Evolutionary conservation across 1,284 basidiomycete genomes (phyloP), one percentile per base, ranked within the genome.

Genomic region (Ustilago hordei): DNA sequence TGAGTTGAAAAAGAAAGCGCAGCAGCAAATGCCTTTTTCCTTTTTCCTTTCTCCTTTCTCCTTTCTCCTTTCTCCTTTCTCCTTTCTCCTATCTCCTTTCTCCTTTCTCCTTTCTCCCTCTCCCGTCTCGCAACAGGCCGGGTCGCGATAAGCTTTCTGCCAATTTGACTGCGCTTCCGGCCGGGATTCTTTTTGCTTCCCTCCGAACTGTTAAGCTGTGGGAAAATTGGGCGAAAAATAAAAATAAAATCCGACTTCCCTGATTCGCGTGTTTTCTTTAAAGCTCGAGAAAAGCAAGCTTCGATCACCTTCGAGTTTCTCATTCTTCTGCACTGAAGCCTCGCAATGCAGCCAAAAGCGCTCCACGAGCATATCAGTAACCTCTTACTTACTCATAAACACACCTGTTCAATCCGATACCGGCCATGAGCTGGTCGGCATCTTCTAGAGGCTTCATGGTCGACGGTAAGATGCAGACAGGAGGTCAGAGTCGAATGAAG

Each of bases 251-350:
- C 19, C 60, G 43, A 19, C 52, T 35, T 64, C 53, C 53, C 61
- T 70, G 62, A 64, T 64, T 64, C 58, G 59, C 47, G 32, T 43
- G 45, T 48, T 43, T 19, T 45, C 19, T 61, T 55, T 47, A 52
- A 39, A 15, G 55, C 54, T 48, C 55, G 38, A 28, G 23, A 47
- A 48, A 36, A 41, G 15, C 12, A 54, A 38, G 32, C 53, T 64
- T 64, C 68, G 68, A 70, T 70, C 68, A 70, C 68, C 62, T 61
- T 70, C 54, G 53, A 56, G 57, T 58, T 28, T 60, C 53, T 41
- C 39, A 41, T 57, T 52, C 23, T 2, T 31, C 19, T 17, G 55
- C 12, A 43, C 7, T 28, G 23, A 31, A 45, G n/a, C n/a, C 43
- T 45, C 7, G 43, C 43, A 45, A 45, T 19, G 19, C 43, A 45